A percentile compares a stretch with the other conserved stretches of the same genome.
Conservation (phyloP, 257 asterid genomes). For the Hygrophila difformis region DNA sequence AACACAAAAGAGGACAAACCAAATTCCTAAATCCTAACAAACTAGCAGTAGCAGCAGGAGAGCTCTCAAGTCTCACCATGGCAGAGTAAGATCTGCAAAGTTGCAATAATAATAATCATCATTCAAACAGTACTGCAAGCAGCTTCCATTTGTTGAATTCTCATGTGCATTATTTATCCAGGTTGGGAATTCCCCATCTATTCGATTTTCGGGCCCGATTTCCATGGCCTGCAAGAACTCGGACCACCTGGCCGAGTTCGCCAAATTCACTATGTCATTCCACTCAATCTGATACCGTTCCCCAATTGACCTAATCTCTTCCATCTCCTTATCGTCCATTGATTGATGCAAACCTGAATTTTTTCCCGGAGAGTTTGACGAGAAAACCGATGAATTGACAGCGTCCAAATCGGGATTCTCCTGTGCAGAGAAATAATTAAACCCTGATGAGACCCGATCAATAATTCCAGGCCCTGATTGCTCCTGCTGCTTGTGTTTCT, state of each 20-base stretch:
- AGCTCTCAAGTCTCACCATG: too few species aligned
- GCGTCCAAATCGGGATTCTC: constrained; percentile 56
- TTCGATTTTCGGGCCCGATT: constrained; percentile 19
- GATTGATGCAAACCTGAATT: constrained; percentile 53
- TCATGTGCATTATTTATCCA: too few species aligned
- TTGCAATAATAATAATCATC: too few species aligned
- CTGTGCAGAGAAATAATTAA: constrained; percentile 24
- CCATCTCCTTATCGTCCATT: constrained; percentile 87
- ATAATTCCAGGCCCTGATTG: constrained; percentile 25
- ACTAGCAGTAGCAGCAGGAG: too few species aligned
- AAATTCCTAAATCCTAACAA: too few species aligned
- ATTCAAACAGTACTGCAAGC: constrained; percentile 54
- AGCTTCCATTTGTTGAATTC: constrained; percentile 37
- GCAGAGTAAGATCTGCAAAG: too few species aligned
- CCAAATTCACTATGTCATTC: constrained; percentile 79
- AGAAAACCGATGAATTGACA: constrained; percentile 24
- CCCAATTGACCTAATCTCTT: constrained; percentile 86
- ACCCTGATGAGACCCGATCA: constrained; percentile 25
- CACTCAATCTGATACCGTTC: constrained; percentile 88
- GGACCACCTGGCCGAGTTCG: constrained; percentile 88
- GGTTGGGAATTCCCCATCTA: constrained; percentile 40
- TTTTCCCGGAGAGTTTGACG: constrained; percentile 22
- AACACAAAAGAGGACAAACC: too few species aligned
- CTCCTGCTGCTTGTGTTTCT: constrained; percentile 38
- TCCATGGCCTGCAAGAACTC: constrained; percentile 74